A percentile compares a stretch with the other conserved stretches of the same genome.
Evolutionary conservation across 2,329 filamentous ascomycete genomes (phyloP).

Genomic region (Aspergillus sp.): DNA sequence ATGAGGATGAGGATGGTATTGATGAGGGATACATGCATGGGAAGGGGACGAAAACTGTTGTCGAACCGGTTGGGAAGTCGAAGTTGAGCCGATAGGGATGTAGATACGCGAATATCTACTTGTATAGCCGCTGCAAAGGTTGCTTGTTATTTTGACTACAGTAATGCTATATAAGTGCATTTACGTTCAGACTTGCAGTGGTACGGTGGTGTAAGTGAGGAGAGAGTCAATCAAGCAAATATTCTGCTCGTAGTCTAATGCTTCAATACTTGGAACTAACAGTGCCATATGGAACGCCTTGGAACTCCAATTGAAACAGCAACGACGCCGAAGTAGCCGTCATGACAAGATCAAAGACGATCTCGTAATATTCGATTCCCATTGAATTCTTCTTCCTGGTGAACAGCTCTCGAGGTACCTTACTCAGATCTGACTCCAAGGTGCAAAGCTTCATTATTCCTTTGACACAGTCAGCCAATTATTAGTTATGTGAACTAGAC

Average conservation of each 20-base stretch:
- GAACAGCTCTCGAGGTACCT: slow-evolving; percentile 16
- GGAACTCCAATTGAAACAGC: slow-evolving; percentile 19
- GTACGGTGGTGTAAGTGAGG: too few relatives aligned
- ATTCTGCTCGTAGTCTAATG: background rate
- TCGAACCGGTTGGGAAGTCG: too few relatives aligned
- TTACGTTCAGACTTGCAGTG: too few relatives aligned
- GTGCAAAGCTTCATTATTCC: slow-evolving; percentile 11
- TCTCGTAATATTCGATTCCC: slow-evolving; percentile 8
- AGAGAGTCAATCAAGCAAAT: too few relatives aligned
- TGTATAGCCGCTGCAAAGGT: too few relatives aligned
- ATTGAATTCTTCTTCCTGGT: slow-evolving; percentile 8
- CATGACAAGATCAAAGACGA: slow-evolving; percentile 9
- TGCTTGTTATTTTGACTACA: too few relatives aligned
- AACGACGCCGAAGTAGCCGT: slow-evolving; percentile 18
- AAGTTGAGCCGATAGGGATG: too few relatives aligned
- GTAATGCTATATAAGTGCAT: too few relatives aligned
- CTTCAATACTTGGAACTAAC: slow-evolving; percentile 15
- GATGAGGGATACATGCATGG: background rate
- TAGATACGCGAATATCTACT: too few relatives aligned
- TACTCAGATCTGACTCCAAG: slow-evolving; percentile 13
- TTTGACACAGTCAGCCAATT: background rate
- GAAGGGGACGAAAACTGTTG: too few relatives aligned
- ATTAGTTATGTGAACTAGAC: too few relatives aligned
- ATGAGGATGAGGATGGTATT: background rate
- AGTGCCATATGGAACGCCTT: slow-evolving; percentile 18